Percentiles rank a stretch among this genome's conserved stretches.
phyloP scores from a whole-genome alignment of 1,139 yeast genomes.

The Geotrichum klebahnii region DNA sequence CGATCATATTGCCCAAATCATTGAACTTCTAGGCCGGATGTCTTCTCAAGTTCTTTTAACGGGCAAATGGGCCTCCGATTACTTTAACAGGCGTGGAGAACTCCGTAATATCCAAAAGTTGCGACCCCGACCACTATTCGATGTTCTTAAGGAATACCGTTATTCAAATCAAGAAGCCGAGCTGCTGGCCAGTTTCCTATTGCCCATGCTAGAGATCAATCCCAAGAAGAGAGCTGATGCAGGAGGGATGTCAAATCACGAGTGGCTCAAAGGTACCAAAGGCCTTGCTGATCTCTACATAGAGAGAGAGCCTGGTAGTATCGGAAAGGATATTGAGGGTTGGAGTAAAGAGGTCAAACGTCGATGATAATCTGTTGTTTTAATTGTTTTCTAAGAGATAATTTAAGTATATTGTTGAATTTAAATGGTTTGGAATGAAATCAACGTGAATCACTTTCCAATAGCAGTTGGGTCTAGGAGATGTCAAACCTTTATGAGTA shows the following conservation, averaged over 20 bases:
- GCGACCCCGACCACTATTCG: slow-evolving; percentile 64
- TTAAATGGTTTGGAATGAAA: too few relatives aligned
- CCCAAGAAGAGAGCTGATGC: slow-evolving; percentile 75
- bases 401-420: not conserved
- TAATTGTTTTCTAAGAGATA: slow-evolving; percentile 4
- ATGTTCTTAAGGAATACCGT: slow-evolving; percentile 67
- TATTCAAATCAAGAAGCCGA: slow-evolving; percentile 53
- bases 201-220: slow-evolving; percentile 67
- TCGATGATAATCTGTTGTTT: slow-evolving; percentile 3
- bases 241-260: slow-evolving; percentile 72
- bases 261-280: slow-evolving; percentile 65
- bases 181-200: slow-evolving; percentile 57
- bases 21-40: slow-evolving; percentile 63
- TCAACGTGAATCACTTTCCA: too few relatives aligned
- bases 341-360: slow-evolving; percentile 49
- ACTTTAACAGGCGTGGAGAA: slow-evolving; percentile 52
- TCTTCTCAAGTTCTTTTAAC: slow-evolving; percentile 52
- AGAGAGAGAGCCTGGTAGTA: slow-evolving; percentile 57
- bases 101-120: slow-evolving; percentile 58
- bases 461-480: too few relatives aligned
- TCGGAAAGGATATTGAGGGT: slow-evolving; percentile 73
- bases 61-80: slow-evolving; percentile 52
- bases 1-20: slow-evolving; percentile 81
- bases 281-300: slow-evolving; percentile 52
- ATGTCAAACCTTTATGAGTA: too few relatives aligned